Base-by-base conservation (phyloP, 2,329 filamentous ascomycete genomes). In the Fusarium equiseti region DNA sequence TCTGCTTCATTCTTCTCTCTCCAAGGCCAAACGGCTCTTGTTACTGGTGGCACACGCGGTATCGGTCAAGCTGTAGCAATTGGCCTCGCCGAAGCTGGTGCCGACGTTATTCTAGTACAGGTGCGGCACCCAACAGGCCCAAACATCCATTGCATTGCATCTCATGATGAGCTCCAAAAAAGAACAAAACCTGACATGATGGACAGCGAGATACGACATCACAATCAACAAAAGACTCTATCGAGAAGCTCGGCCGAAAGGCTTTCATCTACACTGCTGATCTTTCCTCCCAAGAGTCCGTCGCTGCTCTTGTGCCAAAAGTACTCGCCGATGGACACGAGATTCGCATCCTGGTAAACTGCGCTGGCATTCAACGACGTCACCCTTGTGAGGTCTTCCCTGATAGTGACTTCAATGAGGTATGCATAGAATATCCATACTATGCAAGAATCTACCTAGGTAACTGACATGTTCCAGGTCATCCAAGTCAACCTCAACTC, bases 401-500 rank as follows among this genome's bases (percentile, higher is more conserved):
- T 0, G 88, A 92, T 77, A 81, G 84, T 46, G 92, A 96, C 82
- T 97, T 93, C 87, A 87, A 91, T 76, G 88, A 91, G 75, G 88
- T 88, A 61, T 35, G 61, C 6, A 38, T 38, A 38, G 18, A 38
- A 38, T n/a, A 42, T 12, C 26, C 35, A 43, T 53, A 8, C 6
- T 1, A 52, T 40, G 2, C 31, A 20, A 16, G 1, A 27, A 11
- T 10, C 5, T 43, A 16, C 43, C 59, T 65, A 50, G 5, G 4
- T 43, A 13, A 46, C 59, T 68, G 48, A 76, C 57, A 29, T 18
- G 15, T 15, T 26, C 5, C 22, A 86, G 86, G 92, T 97, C 31
- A 83, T 97, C 44, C 92, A 97, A 83, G 91, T 97, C 52, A 98
- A 98, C 82, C 88, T 97, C 48, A 92, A 88, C 76, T 87, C 91